phyloP scores from a whole-genome alignment of 108 stramenopile species.

The Nannochloropsis salina region DNA sequence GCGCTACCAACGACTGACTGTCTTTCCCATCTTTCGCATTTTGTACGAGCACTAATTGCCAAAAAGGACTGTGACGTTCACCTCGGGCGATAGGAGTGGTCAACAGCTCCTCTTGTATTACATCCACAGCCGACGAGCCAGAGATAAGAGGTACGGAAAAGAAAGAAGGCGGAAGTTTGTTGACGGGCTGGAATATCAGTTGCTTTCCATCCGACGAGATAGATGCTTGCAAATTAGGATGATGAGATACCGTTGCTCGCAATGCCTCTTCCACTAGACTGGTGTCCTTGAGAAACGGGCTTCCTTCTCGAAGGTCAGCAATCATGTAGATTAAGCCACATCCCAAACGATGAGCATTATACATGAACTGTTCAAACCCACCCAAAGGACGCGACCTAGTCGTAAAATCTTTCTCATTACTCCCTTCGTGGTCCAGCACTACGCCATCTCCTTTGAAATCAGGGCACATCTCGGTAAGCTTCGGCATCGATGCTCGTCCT shows the following conservation, averaged over 20 bases:
- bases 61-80: not conserved
- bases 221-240: slow-evolving; percentile 10
- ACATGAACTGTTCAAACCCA: not conserved
- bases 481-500: no score
- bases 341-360: not conserved
- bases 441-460: no score
- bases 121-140: not conserved
- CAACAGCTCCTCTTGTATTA: not conserved
- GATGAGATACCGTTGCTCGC: not conserved
- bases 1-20: not conserved
- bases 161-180: not conserved
- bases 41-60: not conserved
- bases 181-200: not conserved
- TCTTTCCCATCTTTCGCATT: not conserved
- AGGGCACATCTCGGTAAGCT: no score
- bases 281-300: not conserved
- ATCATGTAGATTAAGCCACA: not conserved
- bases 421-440: no score
- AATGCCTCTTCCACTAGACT: not conserved
- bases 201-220: not conserved
- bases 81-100: not conserved
- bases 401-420: no score
- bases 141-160: not conserved
- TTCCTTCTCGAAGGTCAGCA: not conserved
- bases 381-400: no score